phyloP scores from a whole-genome alignment of 2,329 filamentous ascomycete species.

The Pseudopyrenochaeta lycopersici region DNA sequence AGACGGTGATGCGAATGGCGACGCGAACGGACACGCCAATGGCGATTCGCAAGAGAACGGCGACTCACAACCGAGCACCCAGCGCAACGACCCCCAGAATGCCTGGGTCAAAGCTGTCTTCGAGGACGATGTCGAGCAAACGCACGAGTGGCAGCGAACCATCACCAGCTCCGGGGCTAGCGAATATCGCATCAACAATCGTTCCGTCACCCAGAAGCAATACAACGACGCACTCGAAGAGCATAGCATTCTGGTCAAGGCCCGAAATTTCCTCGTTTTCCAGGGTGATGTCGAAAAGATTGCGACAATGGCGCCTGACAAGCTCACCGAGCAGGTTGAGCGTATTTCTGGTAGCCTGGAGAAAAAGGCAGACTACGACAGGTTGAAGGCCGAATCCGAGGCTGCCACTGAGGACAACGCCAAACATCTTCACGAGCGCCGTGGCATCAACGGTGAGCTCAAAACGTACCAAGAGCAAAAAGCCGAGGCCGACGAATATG shows the following conservation, averaged over 20 bases:
- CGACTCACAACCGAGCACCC: conserved; percentile 69
- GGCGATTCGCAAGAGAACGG: conserved; percentile 58
- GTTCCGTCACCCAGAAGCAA: conserved; percentile 83
- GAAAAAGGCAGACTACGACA: conserved; percentile 93
- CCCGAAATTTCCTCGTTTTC: conserved; percentile 96
- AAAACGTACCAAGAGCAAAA: conserved; percentile 98
- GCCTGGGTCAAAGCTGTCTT: conserved; percentile 99
- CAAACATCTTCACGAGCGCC: conserved; percentile 85
- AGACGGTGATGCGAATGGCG: conserved; percentile 48
- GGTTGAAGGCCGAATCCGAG: conserved; percentile 84
- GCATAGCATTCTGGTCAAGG: conserved; percentile 98
- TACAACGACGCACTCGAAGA: conserved; percentile 93
- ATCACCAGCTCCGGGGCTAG: conserved; percentile 90
- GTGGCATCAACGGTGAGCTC: conserved; percentile 96
- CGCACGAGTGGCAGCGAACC: conserved; percentile 93
- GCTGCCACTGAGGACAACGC: conserved; percentile 88
- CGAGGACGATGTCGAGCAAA: conserved; percentile 93
- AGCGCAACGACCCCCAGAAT: conserved; percentile 80
- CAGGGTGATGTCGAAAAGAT: conserved; percentile 98
- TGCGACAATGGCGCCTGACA: conserved; percentile 91
- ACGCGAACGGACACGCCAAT: conserved; percentile 49
- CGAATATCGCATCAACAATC: conserved; percentile 97
- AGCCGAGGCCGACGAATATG: conserved; percentile 91
- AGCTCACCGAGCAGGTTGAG: conserved; percentile 92
- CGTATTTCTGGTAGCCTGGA: conserved; percentile 97